Percentiles rank a stretch among this genome's conserved stretches.
phyloP scores from a whole-genome alignment of 208 protist species.

The Naegleria lovaniensis region DNA sequence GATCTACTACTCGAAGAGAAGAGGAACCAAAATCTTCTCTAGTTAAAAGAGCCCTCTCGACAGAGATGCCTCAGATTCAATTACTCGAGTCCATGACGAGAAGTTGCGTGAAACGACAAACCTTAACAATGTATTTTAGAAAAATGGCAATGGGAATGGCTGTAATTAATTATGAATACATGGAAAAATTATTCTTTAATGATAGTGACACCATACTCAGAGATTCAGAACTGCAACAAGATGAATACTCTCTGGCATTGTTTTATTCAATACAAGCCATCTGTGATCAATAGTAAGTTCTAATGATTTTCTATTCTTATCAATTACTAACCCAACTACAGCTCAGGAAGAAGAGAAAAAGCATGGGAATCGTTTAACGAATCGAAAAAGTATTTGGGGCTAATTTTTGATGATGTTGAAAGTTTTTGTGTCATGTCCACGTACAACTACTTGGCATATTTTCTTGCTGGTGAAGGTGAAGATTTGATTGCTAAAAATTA shows the following conservation, averaged over 20 bases:
- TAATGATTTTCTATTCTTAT: too few species aligned
- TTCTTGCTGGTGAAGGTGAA: background rate
- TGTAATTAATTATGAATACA: background rate
- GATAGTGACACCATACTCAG: background rate
- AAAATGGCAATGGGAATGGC: background rate
- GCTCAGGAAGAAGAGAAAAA: background rate
- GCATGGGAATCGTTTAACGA: background rate
- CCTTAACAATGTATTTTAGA: background rate
- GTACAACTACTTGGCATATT: background rate
- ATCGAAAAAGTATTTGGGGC: background rate
- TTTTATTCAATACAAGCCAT: background rate
- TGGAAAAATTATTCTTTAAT: background rate
- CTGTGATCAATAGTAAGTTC: background rate
- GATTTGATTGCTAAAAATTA: background rate
- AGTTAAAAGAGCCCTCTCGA: too few species aligned
- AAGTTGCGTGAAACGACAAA: background rate
- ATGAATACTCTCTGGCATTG: background rate
- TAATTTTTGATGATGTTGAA: background rate
- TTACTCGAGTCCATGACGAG: background rate
- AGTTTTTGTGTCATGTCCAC: background rate
- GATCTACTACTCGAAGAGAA: too few species aligned
- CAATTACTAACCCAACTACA: background rate
- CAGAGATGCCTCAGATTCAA: background rate
- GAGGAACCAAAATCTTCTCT: too few species aligned
- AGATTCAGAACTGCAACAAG: background rate